Evolutionary conservation across 768 basidiomycete species (phyloP), one percentile per base, ranked within the genome.

Genomic region (Trametes gibbosa): DNA sequence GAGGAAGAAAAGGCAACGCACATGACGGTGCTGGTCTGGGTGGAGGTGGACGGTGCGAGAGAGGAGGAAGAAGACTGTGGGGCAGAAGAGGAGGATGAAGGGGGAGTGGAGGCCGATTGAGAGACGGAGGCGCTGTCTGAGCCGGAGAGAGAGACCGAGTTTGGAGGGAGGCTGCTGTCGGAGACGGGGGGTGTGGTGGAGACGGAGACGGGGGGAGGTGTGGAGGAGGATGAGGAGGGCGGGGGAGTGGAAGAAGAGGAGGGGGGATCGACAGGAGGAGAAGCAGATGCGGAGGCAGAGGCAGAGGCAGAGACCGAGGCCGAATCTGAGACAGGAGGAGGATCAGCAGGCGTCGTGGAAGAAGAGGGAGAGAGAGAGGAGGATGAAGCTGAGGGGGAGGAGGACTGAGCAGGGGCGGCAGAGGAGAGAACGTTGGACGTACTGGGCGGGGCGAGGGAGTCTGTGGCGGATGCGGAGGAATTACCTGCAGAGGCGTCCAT

Each of bases 11-110:
- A 19, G 7, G 35, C 35, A 50, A 50, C 64, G 46, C 61, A 67
- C 66, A 66, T 49, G 23, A 67, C 19, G 1, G 59, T 63, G 51
- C 58, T 62, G 3, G 58, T 60, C 35, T 58, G 41, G 29, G 57
- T 56, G 21, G 50, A 50, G 17, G 64, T 65, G 6, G 58, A 41
- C 0, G 54, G 35, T 4, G 40, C 6, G 24, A 23, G 14, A 25
- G 27, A 29, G 9, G 50, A 35, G 16, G 53, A 49, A 37, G 43
- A 39, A 3, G 21, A 17, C 35, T 47, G 59, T 45, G 40, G 23
- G 16, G 53, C 37, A 5, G 51, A 50, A 19, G 50, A 35, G 40
- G 49, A 25, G 17, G 58, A 5, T 10, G 23, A 1, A 1, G 58
- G 56, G 32, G 55, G n/a, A 9, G n/a, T n/a, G n/a, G 59, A 50